These are phyloP conservation scores for Inosperma sp. DNA, from an alignment of 768 basidiomycete species.

Conservation along the genomic window DNA sequence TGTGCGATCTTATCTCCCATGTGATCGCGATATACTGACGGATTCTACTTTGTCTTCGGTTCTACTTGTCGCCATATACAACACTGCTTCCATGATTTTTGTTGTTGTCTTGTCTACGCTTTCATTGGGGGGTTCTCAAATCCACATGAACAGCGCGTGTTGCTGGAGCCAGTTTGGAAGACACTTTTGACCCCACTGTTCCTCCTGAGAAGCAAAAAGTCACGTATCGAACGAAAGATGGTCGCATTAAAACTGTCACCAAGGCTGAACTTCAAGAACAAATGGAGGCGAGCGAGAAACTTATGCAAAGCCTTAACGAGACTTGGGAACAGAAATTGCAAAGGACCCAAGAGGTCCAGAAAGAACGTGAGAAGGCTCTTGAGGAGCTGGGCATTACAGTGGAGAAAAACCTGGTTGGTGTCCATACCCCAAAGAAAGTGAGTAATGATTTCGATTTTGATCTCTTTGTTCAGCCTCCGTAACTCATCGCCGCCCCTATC, in stretches of 20 bases:
- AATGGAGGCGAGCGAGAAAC: constrained; percentile 90
- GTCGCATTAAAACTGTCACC: constrained; percentile 90
- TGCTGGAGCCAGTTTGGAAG: constrained; percentile 60
- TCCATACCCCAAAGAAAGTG: constrained; percentile 96
- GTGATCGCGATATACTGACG: constrained; percentile 12
- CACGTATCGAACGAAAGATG: constrained; percentile 89
- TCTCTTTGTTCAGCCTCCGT: not conserved
- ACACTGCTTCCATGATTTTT: not conserved
- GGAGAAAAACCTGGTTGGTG: constrained; percentile 93
- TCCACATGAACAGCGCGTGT: constrained; percentile 57
- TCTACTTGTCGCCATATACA: constrained; percentile 7
- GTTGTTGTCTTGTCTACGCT: constrained; percentile 6
- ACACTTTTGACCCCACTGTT: constrained; percentile 79
- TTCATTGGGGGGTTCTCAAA: constrained; percentile 4
- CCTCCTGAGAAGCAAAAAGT: constrained; percentile 95
- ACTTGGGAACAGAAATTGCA: constrained; percentile 95
- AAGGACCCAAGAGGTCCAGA: constrained; percentile 91
- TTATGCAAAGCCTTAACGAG: constrained; percentile 90
- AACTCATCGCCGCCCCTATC: not conserved
- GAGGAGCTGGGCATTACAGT: constrained; percentile 98
- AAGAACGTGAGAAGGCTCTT: constrained; percentile 93
- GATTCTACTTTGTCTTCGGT: constrained; percentile 13
- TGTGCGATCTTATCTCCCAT: not conserved
- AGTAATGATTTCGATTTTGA: constrained; percentile 32
- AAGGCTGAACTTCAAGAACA: constrained; percentile 98